Evolutionary conservation across 306 rosid species (phyloP), one percentile per base, ranked within the genome.

Genomic region (Citrullus mucosospermus): DNA sequence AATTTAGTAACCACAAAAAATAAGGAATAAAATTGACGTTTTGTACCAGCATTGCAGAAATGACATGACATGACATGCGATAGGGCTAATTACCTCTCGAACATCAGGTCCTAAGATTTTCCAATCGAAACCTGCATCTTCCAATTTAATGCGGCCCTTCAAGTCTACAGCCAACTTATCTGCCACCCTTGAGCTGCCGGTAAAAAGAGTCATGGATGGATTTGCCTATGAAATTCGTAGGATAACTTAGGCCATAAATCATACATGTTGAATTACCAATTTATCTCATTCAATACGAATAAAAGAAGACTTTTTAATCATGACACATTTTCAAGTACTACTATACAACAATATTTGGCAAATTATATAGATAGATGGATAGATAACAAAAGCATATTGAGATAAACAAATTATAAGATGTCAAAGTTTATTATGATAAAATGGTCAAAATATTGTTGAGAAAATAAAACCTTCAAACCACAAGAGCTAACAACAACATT

Each of bases 41-140:
- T 25, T 8, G 7, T 12, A 44, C 9, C 7, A 1, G 28, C n/a
- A 12, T 20, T 46, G 58, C 58, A 70, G 4, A 46, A 72, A 50
- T 17, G 16, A 9, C 10, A 54, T 73, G 28, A 25, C 28, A 25
- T 25, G 25, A 28, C 9, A 5, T 2, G 13, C 22, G 44, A 6
- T 62, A 75, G 80, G 6, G 79, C 50, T 73, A 74, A n/a, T 34
- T 59, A 95, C 98, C 98, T 95, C 90, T 67, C 88, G 91, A 76
- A 95, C 97, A 79, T 95, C 98, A 68, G 98, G 98, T 75, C 98
- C 98, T 70, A 92, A 84, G 78, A 95, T 82, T 84, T 95, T 95
- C 98, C 98, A 95, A 88, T 95, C 98, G 85, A 92, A 95, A 72
- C 98, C 98, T 51, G 97, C 98, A 87, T 95, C 98, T 87, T 95